A percentile compares a stretch with the other conserved stretches of the same genome.
Evolutionary conservation across 345 rosid species (phyloP).

Genomic region (Hibiscus trionum): DNA sequence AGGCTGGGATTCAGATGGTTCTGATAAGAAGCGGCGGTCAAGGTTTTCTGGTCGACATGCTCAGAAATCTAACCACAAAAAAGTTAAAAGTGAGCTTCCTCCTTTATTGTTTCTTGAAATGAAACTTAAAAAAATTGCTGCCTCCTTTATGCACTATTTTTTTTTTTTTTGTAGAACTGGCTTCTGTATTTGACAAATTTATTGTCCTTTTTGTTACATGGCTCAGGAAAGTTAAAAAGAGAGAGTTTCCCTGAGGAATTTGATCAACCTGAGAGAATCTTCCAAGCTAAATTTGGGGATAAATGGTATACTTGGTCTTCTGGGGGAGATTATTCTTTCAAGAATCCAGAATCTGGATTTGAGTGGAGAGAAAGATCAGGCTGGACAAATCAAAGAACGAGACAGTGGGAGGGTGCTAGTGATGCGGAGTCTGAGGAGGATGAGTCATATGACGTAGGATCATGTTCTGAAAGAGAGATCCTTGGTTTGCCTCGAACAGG

Average conservation of each 20-base stretch:
- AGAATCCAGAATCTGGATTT: slow-evolving; percentile 34
- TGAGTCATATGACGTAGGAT: slow-evolving; percentile 33
- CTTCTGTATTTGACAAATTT: background rate
- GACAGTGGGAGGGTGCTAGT: slow-evolving; percentile 32
- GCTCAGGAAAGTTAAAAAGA: slow-evolving; percentile 37
- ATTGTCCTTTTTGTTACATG: slow-evolving; percentile 5
- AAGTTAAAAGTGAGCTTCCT: slow-evolving; percentile 33
- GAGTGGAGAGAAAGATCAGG: slow-evolving; percentile 55
- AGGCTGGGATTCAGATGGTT: slow-evolving; percentile 8
- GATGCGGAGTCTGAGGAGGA: slow-evolving; percentile 35
- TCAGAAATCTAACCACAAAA: slow-evolving; percentile 29
- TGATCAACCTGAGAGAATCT: slow-evolving; percentile 33
- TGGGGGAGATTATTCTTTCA: slow-evolving; percentile 19
- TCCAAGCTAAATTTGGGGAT: slow-evolving; percentile 42
- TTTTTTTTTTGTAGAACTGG: background rate
- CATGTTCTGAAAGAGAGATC: slow-evolving; percentile 47
- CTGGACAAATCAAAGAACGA: slow-evolving; percentile 30
- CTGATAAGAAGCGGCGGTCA: slow-evolving; percentile 17
- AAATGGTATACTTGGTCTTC: slow-evolving; percentile 45
- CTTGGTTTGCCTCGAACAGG: slow-evolving; percentile 64
- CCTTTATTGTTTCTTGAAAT: background rate
- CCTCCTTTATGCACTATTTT: background rate
- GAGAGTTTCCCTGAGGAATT: slow-evolving; percentile 34
- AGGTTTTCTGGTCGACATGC: slow-evolving; percentile 25
- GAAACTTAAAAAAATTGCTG: background rate